Evolutionary conservation across 2,329 filamentous ascomycete species (phyloP), one percentile per base, ranked within the genome.

Genomic region (Rosellinia necatrix): DNA sequence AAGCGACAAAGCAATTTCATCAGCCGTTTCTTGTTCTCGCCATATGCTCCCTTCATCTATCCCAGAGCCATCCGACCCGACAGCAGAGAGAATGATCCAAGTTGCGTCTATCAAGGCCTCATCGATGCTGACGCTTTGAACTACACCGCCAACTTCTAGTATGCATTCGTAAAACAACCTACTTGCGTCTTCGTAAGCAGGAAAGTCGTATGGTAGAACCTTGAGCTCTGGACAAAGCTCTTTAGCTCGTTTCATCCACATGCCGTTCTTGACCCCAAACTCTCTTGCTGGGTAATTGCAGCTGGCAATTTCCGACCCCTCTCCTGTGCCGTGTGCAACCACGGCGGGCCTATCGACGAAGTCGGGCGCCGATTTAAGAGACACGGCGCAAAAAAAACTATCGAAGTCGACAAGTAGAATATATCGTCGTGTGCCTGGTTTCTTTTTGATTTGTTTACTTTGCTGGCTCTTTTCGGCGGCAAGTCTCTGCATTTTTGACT

Each of bases 341-440:
- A 90, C 94, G 2, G 89, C 86, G 0, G 96, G 94, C 68, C 92
- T 93, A 47, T 90, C 86, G 34, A 80, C 77, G 58, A 84, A 87
- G 17, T 96, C 85, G 0, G 93, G 92, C 21, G 86, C 80, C 50
- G 86, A 89, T 65, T 92, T 91, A 12, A 85, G 70, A 0, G 94
- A 97, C 0, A 99, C 91, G 0, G 96, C 91, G 56, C 92, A 96
- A 73, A 99, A 99, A 75, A 99, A 99, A 72, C 92, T 94, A 74
- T 99, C 96, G 71, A 99, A 99, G 70, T 99, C 94, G 25, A 99
- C 91, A 67, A 99, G 94, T 68, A 99, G 83, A 49, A 99, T 82
- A 66, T 97, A 99, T 47, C 89, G 79, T 58, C 92, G 81, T 3
- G 86, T 75, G 0, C 88, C 89, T 10, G 82, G 77, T 22, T 80